Base-by-base conservation (phyloP, 2,329 filamentous ascomycete genomes). In the Raffaelea arxii region DNA sequence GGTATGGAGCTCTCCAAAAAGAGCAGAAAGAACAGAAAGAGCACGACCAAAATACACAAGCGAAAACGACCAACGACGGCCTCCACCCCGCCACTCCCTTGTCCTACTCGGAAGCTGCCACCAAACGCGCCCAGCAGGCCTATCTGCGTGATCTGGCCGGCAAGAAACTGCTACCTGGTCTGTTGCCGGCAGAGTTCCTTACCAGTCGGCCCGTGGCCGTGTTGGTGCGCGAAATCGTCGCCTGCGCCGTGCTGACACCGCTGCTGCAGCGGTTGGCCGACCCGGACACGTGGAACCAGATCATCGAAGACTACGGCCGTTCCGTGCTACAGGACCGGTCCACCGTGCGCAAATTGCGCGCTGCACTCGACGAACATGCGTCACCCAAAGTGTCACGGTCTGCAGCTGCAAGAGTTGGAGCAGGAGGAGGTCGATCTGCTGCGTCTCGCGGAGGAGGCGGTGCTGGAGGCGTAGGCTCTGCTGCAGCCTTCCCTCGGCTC, bases 221-320 rank as follows among this genome's bases (percentile, higher is more conserved):
- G 30, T 70, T 98, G 46, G 76, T 96, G 49, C 82, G 86, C 55
- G 94, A 98, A 66, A 83, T 98, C 50, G 79, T 96, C n/a, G 75
- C 88, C 21, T 96, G 92, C 63, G 87, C 88, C n/a, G 82, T 98
- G 35, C 69, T 98, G 32, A 82, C 80, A 37, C 92, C 92, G 1
- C 69, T 94, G 21, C 74, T 96, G 59, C 80, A 84, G 56, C 70
- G 89, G 51, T 69, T 98, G 18, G 79, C 86, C 5, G 91, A 98
- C 55, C 90, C 94, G 2, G 94, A 98, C 66, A 94, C 85, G 9
- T 98, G 91, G 91, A 97, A 98, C 58, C 90, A 96, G 62, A 65
- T 95, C 49, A 88, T 97, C 74, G 91, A 97, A 64, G 90, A 83
- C 47, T 88, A 83, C 64, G 85, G 89, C 18, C 82, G 86, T 43